Base-by-base conservation (phyloP, 345 rosid genomes). In the Linum lewisii region DNA sequence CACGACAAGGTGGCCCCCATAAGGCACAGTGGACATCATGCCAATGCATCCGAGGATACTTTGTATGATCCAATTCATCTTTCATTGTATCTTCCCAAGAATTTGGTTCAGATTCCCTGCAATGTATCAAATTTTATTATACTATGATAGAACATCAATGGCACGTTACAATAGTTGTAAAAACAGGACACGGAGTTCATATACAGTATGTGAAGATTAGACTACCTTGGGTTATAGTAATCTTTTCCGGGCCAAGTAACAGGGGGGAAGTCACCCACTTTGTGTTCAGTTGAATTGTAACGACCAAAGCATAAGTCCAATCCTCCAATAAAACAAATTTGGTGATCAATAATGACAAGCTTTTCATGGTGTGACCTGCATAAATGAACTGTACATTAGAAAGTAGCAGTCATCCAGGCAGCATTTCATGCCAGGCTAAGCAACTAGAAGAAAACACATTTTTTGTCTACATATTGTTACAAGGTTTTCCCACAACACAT, bases 291-390 rank as follows among this genome's bases (percentile, higher is more conserved):
- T 36, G 96, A 78, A 79, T 94, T 96, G 72, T 84, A 90, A 49
- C 99, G 99, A 63, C 99, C 99, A 78, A 93, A 93, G 69, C 99
- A 93, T 76, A 93, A 80, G 75, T 93, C 99, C 60, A 94, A 73
- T 57, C 97, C 99, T 71, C 99, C 96, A 66, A 94, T 78, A 71
- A 82, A 94, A 80, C 97, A 94, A 70, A 94, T 77, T 50, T 81
- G 90, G 72, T 94, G 57, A 84, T 94, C 99, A 67, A 94, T 80
- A 62, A 94, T 94, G 64, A 94, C 87, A 49, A 90, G 77, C 69
- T 94, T 90, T 73, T 94, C 99, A 78, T 94, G 99, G 83, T 94
- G 99, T 69, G 99, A 94, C 99, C 99, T 94, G 70, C 52, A 74
- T 59, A 62, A 69, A 62, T 70, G 69, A 72, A 65, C 63, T 38